Percentiles rank a stretch among this genome's conserved stretches.
Conservation (phyloP, 306 rosid species). For the Malus sieversii region DNA sequence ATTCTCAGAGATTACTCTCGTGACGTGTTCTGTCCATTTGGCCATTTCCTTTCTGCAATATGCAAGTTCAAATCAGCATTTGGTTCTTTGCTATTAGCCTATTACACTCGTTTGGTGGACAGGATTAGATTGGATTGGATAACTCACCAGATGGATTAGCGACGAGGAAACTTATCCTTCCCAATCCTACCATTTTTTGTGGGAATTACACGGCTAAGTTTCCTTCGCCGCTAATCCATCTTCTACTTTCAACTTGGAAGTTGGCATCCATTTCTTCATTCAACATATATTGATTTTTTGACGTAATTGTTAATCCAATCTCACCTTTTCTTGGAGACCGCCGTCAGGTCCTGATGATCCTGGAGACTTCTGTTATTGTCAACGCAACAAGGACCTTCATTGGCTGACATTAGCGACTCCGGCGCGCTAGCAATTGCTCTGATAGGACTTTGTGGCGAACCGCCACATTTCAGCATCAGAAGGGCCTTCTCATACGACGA, state of each 20-base stretch:
- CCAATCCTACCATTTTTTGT: background rate
- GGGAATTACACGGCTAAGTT: background rate
- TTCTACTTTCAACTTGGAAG: background rate
- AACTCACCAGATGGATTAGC: background rate
- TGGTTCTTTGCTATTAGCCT: background rate
- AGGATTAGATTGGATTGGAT: background rate
- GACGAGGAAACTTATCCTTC: background rate
- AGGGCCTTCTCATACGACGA: constrained; percentile 70
- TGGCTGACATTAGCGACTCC: constrained; percentile 45
- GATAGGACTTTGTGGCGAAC: constrained; percentile 11
- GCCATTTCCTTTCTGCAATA: constrained; percentile 63
- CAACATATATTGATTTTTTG: background rate
- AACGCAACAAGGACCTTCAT: constrained; percentile 45
- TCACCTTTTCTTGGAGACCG: constrained; percentile 67
- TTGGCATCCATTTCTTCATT: background rate
- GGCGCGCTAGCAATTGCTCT: constrained; percentile 13
- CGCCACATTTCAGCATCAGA: constrained; percentile 43
- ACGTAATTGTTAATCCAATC: background rate
- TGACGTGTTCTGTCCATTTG: constrained; percentile 49
- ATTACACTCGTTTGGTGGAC: background rate
- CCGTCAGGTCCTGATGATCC: constrained; percentile 39
- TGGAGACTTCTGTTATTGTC: constrained; percentile 33
- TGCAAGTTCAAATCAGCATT: constrained; percentile 1
- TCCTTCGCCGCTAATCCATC: background rate
- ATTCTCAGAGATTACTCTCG: constrained; percentile 47